Percentiles rank a stretch among this genome's conserved stretches.
These are phyloP conservation scores for Odontarrhena argentea DNA, from an alignment of 345 rosid species.

Conservation along the genomic window DNA sequence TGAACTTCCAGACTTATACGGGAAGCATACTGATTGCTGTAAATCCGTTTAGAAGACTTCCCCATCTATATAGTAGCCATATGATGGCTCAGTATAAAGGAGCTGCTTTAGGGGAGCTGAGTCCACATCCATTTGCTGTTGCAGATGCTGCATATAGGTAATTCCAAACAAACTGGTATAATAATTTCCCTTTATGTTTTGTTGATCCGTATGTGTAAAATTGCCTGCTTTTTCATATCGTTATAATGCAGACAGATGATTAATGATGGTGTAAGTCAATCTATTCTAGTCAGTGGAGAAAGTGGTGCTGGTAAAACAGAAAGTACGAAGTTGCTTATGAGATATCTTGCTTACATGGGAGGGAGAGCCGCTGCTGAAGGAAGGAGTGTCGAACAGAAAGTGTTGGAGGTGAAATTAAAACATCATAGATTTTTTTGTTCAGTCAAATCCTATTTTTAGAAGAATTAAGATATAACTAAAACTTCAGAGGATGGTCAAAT, in stretches of 20 bases:
- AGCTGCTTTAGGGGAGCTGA: slow-evolving; percentile 88
- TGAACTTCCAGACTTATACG: slow-evolving; percentile 75
- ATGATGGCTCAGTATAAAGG: slow-evolving; percentile 99
- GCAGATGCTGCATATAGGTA: slow-evolving; percentile 99
- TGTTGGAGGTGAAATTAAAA: slow-evolving; percentile 70
- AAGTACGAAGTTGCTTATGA: slow-evolving; percentile 96
- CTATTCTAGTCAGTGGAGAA: slow-evolving; percentile 98
- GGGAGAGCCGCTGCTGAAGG: slow-evolving; percentile 96
- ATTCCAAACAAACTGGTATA: slow-evolving; percentile 9
- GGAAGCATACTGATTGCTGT: slow-evolving; percentile 97
- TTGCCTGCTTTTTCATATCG: neutral
- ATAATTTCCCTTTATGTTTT: neutral
- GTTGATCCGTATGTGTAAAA: neutral
- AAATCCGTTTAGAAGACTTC: slow-evolving; percentile 89
- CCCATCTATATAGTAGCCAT: slow-evolving; percentile 91
- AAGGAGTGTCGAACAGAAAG: slow-evolving; percentile 96
- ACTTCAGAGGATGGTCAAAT: slow-evolving; percentile 22
- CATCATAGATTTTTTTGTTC: neutral
- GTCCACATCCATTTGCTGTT: slow-evolving; percentile 97
- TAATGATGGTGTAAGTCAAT: slow-evolving; percentile 85
- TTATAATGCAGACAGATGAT: slow-evolving; percentile 77
- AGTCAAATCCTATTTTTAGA: slow-evolving; percentile 24
- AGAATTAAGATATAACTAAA: slow-evolving; percentile 8
- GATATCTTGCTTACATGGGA: slow-evolving; percentile 99
- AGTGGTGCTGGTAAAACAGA: slow-evolving; percentile 99